Percentiles rank a stretch among this genome's conserved stretches.
Conservation (phyloP, 1,139 yeast genomes). For the Zygoascus meyerae region DNA sequence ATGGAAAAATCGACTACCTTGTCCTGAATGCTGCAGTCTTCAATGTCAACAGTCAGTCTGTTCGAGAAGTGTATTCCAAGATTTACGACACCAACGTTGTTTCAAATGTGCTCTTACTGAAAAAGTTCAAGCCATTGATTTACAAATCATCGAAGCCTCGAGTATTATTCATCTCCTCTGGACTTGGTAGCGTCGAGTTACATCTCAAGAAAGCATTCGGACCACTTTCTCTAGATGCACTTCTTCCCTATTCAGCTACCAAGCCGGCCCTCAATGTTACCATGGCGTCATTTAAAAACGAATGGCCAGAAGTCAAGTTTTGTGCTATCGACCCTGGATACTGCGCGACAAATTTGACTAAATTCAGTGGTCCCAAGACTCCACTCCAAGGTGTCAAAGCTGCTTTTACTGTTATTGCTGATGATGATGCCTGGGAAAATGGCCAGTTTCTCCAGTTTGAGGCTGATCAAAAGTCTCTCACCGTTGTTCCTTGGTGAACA, state of each 20-base stretch:
- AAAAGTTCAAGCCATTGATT: slow-evolving; percentile 1
- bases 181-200: neutral
- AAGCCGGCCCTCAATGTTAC: slow-evolving; percentile 7
- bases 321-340: slow-evolving; percentile 7
- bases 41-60: slow-evolving; percentile 10
- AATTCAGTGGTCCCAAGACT: slow-evolving; percentile 1
- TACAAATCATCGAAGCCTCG: neutral
- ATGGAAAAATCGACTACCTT: slow-evolving; percentile 18
- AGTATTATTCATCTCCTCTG: neutral
- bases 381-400: slow-evolving; percentile 8
- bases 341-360: slow-evolving; percentile 6
- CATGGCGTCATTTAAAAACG: neutral
- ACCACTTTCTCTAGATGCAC: too few relatives aligned
- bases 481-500: too few relatives aligned
- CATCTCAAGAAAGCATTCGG: too few relatives aligned
- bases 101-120: slow-evolving; percentile 1
- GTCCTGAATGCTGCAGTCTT: slow-evolving; percentile 23
- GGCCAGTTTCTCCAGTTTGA: too few relatives aligned
- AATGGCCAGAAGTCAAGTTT: slow-evolving; percentile 1
- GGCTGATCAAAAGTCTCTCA: too few relatives aligned
- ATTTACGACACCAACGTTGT: slow-evolving; percentile 20
- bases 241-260: neutral
- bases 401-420: slow-evolving; percentile 3
- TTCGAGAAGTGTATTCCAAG: slow-evolving; percentile 17
- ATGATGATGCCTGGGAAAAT: neutral